Percentiles rank a stretch among this genome's conserved stretches.
Conservation (phyloP, 352 stramenopile species). For the Globisporangium takayamanum region DNA sequence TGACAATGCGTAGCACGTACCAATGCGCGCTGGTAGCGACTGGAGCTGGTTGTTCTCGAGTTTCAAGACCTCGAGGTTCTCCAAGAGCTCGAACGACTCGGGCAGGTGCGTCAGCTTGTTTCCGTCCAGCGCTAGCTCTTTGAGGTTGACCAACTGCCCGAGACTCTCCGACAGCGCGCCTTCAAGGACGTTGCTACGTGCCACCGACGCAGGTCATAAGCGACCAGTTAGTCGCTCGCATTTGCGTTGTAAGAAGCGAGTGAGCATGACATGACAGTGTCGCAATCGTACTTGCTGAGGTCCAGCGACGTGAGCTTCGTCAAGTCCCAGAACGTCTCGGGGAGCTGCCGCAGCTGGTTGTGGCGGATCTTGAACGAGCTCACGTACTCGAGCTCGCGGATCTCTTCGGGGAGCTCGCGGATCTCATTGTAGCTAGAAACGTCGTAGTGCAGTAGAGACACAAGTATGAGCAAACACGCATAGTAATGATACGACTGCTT, state of each 20-base stretch:
- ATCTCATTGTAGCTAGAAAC: constrained; percentile 71
- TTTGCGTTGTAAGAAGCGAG: too few relatives aligned
- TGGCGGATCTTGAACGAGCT: constrained; percentile 69
- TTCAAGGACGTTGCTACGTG: constrained; percentile 49
- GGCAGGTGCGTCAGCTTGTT: constrained; percentile 64
- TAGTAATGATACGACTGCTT: too few relatives aligned
- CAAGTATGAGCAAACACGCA: neutral
- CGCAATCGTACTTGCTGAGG: constrained; percentile 64
- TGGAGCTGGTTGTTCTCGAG: constrained; percentile 60
- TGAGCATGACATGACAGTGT: neutral
- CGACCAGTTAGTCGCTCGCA: neutral
- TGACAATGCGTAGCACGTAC: constrained; percentile 10
- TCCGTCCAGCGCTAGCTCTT: constrained; percentile 49
- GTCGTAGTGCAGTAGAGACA: neutral
- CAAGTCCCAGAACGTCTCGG: constrained; percentile 49
- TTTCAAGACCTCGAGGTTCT: constrained; percentile 47
- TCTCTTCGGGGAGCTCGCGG: constrained; percentile 32
- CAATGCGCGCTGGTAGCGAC: constrained; percentile 42
- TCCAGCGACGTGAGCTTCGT: constrained; percentile 57
- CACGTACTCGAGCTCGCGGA: constrained; percentile 43
- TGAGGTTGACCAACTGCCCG: constrained; percentile 43
- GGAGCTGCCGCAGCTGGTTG: constrained; percentile 48
- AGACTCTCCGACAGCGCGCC: constrained; percentile 41
- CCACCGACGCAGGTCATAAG: constrained; percentile 7
- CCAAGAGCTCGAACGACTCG: constrained; percentile 34